Evolutionary conservation across 345 rosid genomes (phyloP).

Genomic region (Murraya paniculata): DNA sequence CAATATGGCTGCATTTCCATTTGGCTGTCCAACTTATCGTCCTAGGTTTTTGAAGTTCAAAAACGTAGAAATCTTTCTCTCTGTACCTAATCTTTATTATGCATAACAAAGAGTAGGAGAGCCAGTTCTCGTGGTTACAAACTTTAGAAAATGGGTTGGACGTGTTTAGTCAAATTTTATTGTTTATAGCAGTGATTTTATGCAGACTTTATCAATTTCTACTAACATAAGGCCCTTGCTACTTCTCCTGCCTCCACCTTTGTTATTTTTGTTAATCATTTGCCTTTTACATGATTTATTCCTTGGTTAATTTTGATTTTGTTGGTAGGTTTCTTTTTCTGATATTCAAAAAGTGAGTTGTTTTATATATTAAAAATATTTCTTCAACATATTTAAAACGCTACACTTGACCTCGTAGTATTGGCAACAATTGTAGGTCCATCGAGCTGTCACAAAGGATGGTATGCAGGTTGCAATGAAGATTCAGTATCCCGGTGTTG

Average conservation of each 20-base stretch:
- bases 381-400: neutral
- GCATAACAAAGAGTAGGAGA: neutral
- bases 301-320: neutral
- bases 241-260: neutral
- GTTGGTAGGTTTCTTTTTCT: neutral
- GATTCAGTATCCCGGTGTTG: conserved; percentile 99
- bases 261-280: neutral
- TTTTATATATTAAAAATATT: neutral
- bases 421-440: conserved; percentile 58
- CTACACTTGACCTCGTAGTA: conserved; percentile 14
- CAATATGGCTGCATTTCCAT: neutral
- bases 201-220: neutral
- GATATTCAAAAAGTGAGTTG: neutral
- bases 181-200: neutral
- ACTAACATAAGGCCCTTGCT: neutral
- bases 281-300: neutral
- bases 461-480: conserved; percentile 81
- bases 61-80: neutral
- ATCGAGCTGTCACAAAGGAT: conserved; percentile 76
- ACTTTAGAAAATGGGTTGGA: neutral
- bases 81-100: neutral
- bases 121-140: neutral
- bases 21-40: neutral
- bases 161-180: neutral
- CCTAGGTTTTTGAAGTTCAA: neutral